Evolutionary conservation across 225 moss, liverwort and hornwort species (phyloP).

Genomic region (Polytrichum formosum): DNA sequence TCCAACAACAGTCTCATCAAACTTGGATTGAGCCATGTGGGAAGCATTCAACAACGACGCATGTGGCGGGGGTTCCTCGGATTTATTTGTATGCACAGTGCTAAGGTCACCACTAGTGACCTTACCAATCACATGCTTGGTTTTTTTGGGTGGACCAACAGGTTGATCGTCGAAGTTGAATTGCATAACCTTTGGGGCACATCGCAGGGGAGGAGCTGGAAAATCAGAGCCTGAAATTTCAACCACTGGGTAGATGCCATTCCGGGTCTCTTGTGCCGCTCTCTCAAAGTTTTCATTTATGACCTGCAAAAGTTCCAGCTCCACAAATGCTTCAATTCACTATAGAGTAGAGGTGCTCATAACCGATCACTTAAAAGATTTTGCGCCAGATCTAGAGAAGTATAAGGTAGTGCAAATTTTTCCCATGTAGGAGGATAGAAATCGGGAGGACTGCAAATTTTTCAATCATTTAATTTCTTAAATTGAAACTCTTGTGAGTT

Average conservation of each 20-base stretch:
- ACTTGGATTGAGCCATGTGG: too few species aligned
- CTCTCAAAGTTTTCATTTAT: constrained; percentile 65
- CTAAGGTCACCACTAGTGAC: background rate
- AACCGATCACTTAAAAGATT: too few species aligned
- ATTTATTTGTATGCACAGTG: too few species aligned
- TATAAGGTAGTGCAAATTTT: too few species aligned
- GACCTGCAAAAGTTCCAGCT: constrained; percentile 34
- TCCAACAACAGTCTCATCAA: too few species aligned
- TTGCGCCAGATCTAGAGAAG: too few species aligned
- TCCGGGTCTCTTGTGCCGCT: constrained; percentile 36
- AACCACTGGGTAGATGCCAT: background rate
- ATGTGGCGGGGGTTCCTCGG: too few species aligned
- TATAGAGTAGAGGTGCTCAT: background rate
- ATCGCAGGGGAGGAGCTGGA: constrained; percentile 2
- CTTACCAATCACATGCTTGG: constrained; percentile 22
- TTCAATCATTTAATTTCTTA: too few species aligned
- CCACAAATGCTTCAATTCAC: background rate
- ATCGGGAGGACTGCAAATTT: too few species aligned
- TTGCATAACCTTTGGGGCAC: constrained; percentile 12
- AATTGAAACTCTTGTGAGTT: too few species aligned
- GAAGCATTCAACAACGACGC: too few species aligned
- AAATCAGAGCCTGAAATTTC: constrained; percentile 2
- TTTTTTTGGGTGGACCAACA: constrained; percentile 3
- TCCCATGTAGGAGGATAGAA: too few species aligned
- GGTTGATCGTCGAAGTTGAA: constrained; percentile 16